phyloP scores from a whole-genome alignment of 1,284 basidiomycete species.

The Tylopilus sp. region DNA sequence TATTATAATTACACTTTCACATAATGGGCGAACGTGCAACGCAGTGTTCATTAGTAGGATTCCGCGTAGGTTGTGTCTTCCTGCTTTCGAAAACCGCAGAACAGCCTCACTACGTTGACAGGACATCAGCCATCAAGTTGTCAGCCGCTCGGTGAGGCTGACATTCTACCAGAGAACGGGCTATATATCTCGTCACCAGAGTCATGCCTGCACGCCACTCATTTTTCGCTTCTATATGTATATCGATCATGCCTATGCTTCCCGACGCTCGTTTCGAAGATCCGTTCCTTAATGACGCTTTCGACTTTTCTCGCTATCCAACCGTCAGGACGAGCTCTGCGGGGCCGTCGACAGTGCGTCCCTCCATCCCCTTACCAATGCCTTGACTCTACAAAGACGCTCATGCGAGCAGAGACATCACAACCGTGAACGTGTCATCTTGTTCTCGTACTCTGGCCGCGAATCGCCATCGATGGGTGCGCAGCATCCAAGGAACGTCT shows the following conservation, averaged over 20 bases:
- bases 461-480: slow-evolving; percentile 2
- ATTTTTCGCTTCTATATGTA: background rate
- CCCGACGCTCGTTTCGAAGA: slow-evolving; percentile 24
- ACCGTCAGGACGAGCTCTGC: slow-evolving; percentile 5
- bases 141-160: slow-evolving; percentile 19
- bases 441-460: background rate
- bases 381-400: background rate
- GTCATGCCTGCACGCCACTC: background rate
- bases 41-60: too few species aligned
- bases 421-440: background rate
- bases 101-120: background rate
- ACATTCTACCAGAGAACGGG: background rate
- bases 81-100: too few species aligned
- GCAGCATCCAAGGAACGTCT: slow-evolving; percentile 19
- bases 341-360: slow-evolving; percentile 7
- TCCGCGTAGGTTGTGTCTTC: too few species aligned
- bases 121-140: background rate
- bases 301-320: slow-evolving; percentile 23
- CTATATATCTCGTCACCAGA: slow-evolving; percentile 2
- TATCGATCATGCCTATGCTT: slow-evolving; percentile 1
- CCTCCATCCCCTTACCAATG: background rate
- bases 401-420: background rate
- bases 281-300: slow-evolving; percentile 22
- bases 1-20: too few species aligned
- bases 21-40: too few species aligned